Conservation (phyloP, 495 filamentous ascomycete species). For the Aspergillus sclerotioniger region DNA sequence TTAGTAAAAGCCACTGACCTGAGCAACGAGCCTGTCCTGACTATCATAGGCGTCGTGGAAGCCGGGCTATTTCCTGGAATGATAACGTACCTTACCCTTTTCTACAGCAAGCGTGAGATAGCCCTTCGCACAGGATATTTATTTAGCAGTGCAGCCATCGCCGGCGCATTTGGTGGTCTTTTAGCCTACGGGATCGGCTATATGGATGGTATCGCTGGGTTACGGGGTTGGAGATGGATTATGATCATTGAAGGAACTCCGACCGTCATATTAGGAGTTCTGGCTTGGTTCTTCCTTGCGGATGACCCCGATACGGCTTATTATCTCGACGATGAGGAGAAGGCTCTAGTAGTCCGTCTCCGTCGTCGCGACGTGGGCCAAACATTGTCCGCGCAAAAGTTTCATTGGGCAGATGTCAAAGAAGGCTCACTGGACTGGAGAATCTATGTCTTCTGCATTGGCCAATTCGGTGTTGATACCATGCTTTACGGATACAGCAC, state of each 20-base stretch:
- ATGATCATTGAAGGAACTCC: slow-evolving; percentile 73
- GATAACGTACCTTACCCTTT: slow-evolving; percentile 68
- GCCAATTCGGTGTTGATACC: slow-evolving; percentile 64
- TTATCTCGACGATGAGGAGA: slow-evolving; percentile 63
- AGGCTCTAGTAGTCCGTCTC: slow-evolving; percentile 42
- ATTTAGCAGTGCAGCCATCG: slow-evolving; percentile 72
- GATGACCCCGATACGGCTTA: slow-evolving; percentile 62
- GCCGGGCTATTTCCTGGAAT: slow-evolving; percentile 56
- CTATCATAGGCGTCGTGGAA: slow-evolving; percentile 43
- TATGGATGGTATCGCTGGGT: slow-evolving; percentile 65
- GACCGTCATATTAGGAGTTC: slow-evolving; percentile 60
- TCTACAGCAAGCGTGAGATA: slow-evolving; percentile 72
- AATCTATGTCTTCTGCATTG: slow-evolving; percentile 64
- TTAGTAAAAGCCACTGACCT: background rate
- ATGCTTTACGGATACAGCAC: slow-evolving; percentile 78
- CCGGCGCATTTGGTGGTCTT: slow-evolving; percentile 73
- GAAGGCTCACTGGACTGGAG: slow-evolving; percentile 61
- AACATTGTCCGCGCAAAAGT: slow-evolving; percentile 59
- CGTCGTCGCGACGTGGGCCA: slow-evolving; percentile 53
- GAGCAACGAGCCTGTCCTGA: background rate
- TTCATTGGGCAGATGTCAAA: slow-evolving; percentile 55
- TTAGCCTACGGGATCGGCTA: slow-evolving; percentile 71
- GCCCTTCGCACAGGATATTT: slow-evolving; percentile 73
- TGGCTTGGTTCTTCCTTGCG: slow-evolving; percentile 61
- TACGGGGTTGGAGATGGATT: slow-evolving; percentile 55